Conservation (phyloP, 1,284 basidiomycete genomes). For the Spongiforma sp. region DNA sequence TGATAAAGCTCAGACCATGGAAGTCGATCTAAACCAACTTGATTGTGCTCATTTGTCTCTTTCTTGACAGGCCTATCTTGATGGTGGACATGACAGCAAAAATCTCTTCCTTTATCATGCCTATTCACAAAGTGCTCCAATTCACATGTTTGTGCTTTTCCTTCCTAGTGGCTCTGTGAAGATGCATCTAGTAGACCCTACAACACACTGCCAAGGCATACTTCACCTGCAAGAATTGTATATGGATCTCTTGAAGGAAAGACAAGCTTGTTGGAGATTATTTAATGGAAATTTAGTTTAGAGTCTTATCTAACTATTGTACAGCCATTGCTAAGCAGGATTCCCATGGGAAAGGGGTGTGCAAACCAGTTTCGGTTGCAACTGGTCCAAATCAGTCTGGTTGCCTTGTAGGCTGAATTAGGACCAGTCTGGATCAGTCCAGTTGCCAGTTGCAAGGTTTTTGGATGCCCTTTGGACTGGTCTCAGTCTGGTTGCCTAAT, state of each 20-base stretch:
- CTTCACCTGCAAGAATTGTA: conserved; percentile 82
- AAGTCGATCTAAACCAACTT: conserved; percentile 88
- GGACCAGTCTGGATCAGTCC: too few relatives aligned
- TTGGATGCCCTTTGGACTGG: too few relatives aligned
- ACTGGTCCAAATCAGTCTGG: too few relatives aligned
- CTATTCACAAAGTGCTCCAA: conserved; percentile 69
- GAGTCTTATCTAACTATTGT: too few relatives aligned
- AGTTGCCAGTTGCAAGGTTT: too few relatives aligned
- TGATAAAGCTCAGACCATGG: conserved; percentile 83
- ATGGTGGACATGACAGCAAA: conserved; percentile 74
- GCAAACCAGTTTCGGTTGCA: too few relatives aligned
- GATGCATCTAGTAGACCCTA: conserved; percentile 91
- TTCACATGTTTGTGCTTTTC: conserved; percentile 95
- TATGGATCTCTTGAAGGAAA: conserved; percentile 54
- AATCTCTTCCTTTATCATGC: conserved; percentile 95
- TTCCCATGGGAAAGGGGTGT: too few relatives aligned
- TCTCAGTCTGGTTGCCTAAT: conserved; percentile 50
- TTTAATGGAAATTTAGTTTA: too few relatives aligned
- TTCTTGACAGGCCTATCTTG: conserved; percentile 77
- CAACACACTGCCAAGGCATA: conserved; percentile 83
- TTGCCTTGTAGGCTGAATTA: too few relatives aligned
- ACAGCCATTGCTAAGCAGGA: conserved; percentile 73
- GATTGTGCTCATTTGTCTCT: conserved; percentile 65
- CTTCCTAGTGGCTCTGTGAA: conserved; percentile 74
- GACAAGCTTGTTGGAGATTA: conserved; percentile 47